Percentiles rank a stretch among this genome's conserved stretches.
These are phyloP conservation scores for Chiua sp. DNA, from an alignment of 1,284 basidiomycete species.

Conservation along the genomic window DNA sequence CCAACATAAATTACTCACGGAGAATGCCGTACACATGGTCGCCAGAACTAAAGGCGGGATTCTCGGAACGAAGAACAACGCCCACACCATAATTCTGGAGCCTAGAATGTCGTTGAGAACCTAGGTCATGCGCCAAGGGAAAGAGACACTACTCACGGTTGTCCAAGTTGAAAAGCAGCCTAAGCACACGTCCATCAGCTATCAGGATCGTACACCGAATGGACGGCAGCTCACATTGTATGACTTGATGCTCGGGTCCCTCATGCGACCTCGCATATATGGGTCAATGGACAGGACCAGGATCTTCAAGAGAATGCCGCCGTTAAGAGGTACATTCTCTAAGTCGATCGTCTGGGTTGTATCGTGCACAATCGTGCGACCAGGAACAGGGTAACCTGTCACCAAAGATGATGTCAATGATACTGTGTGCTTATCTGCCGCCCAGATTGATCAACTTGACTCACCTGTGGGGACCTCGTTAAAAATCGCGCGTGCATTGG, in stretches of 20 bases:
- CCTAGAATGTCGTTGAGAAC: neutral
- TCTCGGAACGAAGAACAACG: conserved; percentile 37
- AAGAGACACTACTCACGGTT: conserved; percentile 15
- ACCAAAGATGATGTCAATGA: neutral
- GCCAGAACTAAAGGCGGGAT: conserved; percentile 27
- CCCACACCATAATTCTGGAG: conserved; percentile 32
- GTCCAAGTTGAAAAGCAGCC: conserved; percentile 17
- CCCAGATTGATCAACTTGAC: neutral
- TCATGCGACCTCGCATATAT: conserved; percentile 44
- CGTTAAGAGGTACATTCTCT: conserved; percentile 41
- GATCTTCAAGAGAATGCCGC: conserved; percentile 46
- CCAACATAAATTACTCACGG: conserved; percentile 6
- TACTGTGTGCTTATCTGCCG: no score
- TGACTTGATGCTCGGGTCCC: conserved; percentile 12
- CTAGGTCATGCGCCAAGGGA: neutral
- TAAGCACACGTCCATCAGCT: neutral
- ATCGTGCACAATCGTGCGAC: conserved; percentile 38
- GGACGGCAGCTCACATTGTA: conserved; percentile 11
- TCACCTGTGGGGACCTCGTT: conserved; percentile 28
- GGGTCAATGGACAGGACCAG: conserved; percentile 45
- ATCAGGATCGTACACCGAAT: neutral
- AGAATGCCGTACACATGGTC: conserved; percentile 19
- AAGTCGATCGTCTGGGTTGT: conserved; percentile 43
- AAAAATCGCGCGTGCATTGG: conserved; percentile 24
- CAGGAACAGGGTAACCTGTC: conserved; percentile 29